A percentile compares a stretch with the other conserved stretches of the same genome.
These are phyloP conservation scores for Diaporthe nobilis DNA, from an alignment of 2,329 filamentous ascomycete genomes.

Conservation along the genomic window DNA sequence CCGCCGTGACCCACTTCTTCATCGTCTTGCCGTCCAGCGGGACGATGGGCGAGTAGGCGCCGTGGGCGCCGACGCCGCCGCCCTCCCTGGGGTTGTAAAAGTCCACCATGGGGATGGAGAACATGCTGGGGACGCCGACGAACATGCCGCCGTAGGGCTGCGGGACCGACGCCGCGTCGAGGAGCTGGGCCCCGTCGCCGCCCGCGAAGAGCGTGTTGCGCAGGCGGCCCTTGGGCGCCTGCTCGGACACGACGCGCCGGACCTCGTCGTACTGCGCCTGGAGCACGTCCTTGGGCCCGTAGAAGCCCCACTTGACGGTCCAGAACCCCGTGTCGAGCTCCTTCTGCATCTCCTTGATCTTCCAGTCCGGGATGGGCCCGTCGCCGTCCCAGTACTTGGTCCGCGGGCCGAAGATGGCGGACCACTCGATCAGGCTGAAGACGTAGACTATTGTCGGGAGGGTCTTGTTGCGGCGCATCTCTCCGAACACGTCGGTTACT, in stretches of 20 bases:
- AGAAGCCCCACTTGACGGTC: conserved; percentile 61
- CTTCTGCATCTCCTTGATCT: conserved; percentile 57
- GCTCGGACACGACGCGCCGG: conserved; percentile 51
- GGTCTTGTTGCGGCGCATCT: conserved; percentile 58
- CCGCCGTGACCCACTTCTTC: conserved; percentile 57
- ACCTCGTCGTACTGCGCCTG: conserved; percentile 60
- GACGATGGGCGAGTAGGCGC: conserved; percentile 55
- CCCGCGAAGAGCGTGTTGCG: conserved; percentile 53
- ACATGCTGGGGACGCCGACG: conserved; percentile 54
- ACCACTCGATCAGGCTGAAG: conserved; percentile 61
- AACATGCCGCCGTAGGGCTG: conserved; percentile 52
- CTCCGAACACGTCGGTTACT: conserved; percentile 58
- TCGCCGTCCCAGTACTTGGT: conserved; percentile 59
- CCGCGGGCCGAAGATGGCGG: conserved; percentile 58
- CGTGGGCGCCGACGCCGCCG: conserved; percentile 51
- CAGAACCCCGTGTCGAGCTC: conserved; percentile 59
- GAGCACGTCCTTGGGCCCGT: conserved; percentile 57
- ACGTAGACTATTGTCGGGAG: conserved; percentile 60
- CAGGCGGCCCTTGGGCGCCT: conserved; percentile 55
- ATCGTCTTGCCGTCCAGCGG: conserved; percentile 55
- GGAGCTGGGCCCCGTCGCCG: conserved; percentile 53
- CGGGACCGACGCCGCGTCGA: conserved; percentile 55
- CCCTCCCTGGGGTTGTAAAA: conserved; percentile 52
- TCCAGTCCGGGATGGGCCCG: conserved; percentile 61
- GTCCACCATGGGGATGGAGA: conserved; percentile 54